Percentiles rank a stretch among this genome's conserved stretches.
Evolutionary conservation across 805 yeast species (phyloP).

Genomic region (Yarrowia divulgata): DNA sequence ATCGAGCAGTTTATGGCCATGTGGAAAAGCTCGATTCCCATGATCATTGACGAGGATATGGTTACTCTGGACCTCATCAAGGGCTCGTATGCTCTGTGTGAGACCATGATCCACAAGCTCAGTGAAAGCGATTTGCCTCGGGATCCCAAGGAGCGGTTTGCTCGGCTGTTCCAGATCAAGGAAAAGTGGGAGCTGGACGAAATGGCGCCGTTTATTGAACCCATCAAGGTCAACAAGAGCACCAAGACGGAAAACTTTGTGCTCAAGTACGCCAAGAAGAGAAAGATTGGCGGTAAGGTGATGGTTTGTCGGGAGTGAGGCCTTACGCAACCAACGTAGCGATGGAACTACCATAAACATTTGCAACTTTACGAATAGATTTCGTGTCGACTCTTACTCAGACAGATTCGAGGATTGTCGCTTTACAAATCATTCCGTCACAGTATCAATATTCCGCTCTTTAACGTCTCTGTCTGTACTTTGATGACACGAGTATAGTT

Average conservation of each 20-base stretch:
- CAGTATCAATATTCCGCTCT: too few relatives aligned
- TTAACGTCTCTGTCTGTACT: too few relatives aligned
- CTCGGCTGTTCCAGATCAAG: slow-evolving; percentile 61
- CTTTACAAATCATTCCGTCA: too few relatives aligned
- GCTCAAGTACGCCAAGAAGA: slow-evolving; percentile 66
- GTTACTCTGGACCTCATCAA: slow-evolving; percentile 61
- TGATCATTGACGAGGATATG: slow-evolving; percentile 62
- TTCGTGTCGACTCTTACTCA: too few relatives aligned
- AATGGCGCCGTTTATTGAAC: slow-evolving; percentile 67
- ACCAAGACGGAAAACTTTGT: slow-evolving; percentile 64
- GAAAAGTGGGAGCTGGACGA: slow-evolving; percentile 68
- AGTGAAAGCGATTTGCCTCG: slow-evolving; percentile 58
- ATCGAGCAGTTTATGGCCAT: slow-evolving; percentile 54
- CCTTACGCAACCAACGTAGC: too few relatives aligned
- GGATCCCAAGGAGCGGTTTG: slow-evolving; percentile 59
- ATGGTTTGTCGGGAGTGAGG: slow-evolving; percentile 31
- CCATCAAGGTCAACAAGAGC: slow-evolving; percentile 60
- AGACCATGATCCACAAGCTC: slow-evolving; percentile 59
- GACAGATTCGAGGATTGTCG: too few relatives aligned
- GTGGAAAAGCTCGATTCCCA: slow-evolving; percentile 48
- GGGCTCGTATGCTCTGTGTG: slow-evolving; percentile 61
- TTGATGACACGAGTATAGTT: too few relatives aligned
- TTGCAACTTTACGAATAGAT: too few relatives aligned
- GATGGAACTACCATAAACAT: too few relatives aligned
- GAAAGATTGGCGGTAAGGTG: slow-evolving; percentile 47